A percentile compares a stretch with the other conserved stretches of the same genome.
These are phyloP conservation scores for Actinomortierella ambigua DNA, from an alignment of 371 early-diverging fungal species.

Conservation along the genomic window DNA sequence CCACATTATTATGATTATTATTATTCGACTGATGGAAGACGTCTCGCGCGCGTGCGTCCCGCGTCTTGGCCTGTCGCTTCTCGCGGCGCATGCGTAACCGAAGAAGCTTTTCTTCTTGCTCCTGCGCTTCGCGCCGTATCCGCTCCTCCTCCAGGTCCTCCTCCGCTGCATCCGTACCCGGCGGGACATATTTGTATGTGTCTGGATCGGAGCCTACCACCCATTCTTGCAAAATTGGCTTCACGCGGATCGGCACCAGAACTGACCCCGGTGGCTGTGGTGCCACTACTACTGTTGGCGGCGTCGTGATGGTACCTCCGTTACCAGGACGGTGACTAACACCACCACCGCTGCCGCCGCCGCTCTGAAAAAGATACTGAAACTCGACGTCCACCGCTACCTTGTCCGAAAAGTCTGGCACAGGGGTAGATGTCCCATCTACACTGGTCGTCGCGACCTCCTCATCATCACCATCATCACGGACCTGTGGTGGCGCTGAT, in stretches of 20 bases:
- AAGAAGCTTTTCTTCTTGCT: conserved; percentile 17
- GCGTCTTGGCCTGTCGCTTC: conserved; percentile 7
- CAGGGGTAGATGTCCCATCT: too few species aligned
- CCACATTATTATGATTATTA: conserved; percentile 9
- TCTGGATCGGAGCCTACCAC: conserved; percentile 7
- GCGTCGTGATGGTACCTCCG: too few species aligned
- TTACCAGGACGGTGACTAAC: too few species aligned
- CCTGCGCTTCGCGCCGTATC: background rate
- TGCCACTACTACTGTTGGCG: too few species aligned
- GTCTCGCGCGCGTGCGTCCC: conserved; percentile 4
- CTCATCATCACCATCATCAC: too few species aligned
- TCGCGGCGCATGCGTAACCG: conserved; percentile 19
- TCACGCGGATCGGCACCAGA: background rate
- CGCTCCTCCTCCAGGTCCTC: too few species aligned
- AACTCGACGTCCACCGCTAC: too few species aligned
- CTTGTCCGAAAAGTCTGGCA: too few species aligned
- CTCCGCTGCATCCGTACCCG: background rate
- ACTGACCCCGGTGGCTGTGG: background rate
- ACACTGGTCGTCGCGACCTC: too few species aligned
- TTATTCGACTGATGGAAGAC: background rate
- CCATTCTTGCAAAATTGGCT: conserved; percentile 22
- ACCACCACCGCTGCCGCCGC: too few species aligned
- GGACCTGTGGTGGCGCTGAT: conserved; percentile 7
- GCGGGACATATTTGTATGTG: conserved; percentile 11
- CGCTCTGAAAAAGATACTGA: too few species aligned